phyloP scores from a whole-genome alignment of 352 stramenopile genomes.

The Pythium dissimile region DNA sequence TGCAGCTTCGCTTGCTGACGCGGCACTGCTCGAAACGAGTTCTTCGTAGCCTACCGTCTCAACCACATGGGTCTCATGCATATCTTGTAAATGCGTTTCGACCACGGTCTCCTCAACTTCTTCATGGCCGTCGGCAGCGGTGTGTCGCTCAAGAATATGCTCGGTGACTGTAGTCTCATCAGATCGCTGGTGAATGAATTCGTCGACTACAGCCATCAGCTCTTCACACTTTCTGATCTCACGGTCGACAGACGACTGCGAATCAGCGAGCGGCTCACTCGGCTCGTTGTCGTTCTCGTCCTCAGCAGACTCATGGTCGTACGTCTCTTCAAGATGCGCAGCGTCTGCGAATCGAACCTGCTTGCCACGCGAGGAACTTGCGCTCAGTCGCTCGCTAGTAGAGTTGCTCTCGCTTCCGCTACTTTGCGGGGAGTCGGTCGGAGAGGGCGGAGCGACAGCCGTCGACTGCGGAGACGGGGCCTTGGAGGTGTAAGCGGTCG shows the following conservation, averaged over 20 bases:
- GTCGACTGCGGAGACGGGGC: too few relatives aligned
- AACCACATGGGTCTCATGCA: neutral
- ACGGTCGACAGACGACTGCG: conserved; percentile 5
- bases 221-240: conserved; percentile 6
- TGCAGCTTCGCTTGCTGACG: too few relatives aligned
- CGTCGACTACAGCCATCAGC: conserved; percentile 14
- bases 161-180: conserved; percentile 5
- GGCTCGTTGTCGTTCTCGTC: neutral
- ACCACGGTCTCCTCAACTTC: neutral
- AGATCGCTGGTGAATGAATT: conserved; percentile 5
- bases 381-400: neutral
- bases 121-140: neutral
- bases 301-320: neutral
- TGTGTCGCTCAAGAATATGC: neutral
- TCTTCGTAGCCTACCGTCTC: too few relatives aligned
- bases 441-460: neutral
- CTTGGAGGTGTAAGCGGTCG: too few relatives aligned
- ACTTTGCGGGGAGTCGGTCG: neutral
- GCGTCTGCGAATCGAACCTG: conserved; percentile 3
- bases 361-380: neutral
- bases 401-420: neutral
- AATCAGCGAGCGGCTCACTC: conserved; percentile 2
- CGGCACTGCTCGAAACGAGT: too few relatives aligned
- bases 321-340: neutral
- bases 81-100: neutral